These are phyloP conservation scores for Talaromyces ruber DNA, from an alignment of 495 filamentous ascomycete genomes.

Conservation along the genomic window DNA sequence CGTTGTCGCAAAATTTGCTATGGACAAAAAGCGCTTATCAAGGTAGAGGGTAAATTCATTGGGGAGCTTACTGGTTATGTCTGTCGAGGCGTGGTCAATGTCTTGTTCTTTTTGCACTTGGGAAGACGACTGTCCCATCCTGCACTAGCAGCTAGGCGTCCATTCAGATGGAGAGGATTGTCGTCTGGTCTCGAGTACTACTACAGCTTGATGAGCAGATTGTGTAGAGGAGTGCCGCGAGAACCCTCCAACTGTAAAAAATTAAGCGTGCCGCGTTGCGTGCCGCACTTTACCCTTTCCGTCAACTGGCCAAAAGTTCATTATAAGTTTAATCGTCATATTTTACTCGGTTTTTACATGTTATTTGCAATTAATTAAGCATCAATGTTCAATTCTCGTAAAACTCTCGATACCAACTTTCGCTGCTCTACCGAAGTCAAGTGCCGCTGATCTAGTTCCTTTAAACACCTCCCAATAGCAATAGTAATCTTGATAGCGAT, in stretches of 20 bases:
- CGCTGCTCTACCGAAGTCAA: slow-evolving; percentile 66
- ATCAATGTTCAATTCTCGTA: slow-evolving; percentile 41
- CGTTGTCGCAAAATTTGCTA: background rate
- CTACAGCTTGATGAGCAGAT: background rate
- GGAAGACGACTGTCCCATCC: background rate
- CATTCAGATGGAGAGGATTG: background rate
- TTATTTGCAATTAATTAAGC: slow-evolving; percentile 9
- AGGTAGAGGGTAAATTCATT: background rate
- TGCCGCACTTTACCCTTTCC: background rate
- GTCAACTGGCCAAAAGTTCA: background rate
- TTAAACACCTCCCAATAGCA: slow-evolving; percentile 70
- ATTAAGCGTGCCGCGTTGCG: background rate
- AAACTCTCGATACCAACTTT: slow-evolving; percentile 64
- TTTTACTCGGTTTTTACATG: no score
- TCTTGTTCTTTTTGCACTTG: background rate
- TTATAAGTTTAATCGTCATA: no score
- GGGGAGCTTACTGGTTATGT: background rate
- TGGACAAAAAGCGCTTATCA: background rate
- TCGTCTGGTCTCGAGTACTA: background rate
- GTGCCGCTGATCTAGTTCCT: slow-evolving; percentile 60
- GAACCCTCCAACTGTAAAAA: background rate
- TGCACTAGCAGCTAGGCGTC: background rate
- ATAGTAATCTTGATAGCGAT: slow-evolving; percentile 52
- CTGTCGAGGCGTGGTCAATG: background rate
- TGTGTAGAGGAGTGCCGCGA: background rate